phyloP scores from a whole-genome alignment of 2,329 filamentous ascomycete genomes.

The Amylocarpus encephaloides region DNA sequence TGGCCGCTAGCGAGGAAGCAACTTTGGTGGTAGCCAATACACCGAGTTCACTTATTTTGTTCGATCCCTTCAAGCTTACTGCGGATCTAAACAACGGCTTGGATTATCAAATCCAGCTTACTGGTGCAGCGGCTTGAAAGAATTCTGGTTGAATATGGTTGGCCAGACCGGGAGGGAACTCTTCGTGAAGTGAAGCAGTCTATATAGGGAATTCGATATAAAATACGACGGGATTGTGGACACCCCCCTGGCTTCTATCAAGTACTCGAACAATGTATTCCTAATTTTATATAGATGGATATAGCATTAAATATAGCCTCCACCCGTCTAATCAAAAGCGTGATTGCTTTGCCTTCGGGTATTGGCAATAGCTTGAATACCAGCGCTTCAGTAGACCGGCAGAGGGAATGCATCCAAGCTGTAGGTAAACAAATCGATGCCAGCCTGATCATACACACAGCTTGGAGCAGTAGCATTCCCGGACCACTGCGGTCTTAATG shows the following conservation, averaged over 20 bases:
- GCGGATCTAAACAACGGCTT: not conserved
- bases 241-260: no score
- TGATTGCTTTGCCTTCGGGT: no score
- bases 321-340: no score
- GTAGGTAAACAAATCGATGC: not conserved
- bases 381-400: not conserved
- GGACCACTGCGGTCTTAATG: conserved; percentile 31
- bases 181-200: no score
- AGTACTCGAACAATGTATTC: no score
- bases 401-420: not conserved
- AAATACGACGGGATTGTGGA: no score
- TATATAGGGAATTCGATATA: no score
- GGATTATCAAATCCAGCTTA: not conserved
- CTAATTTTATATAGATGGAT: no score
- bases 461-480: conserved; percentile 22
- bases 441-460: conserved; percentile 1
- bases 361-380: not conserved
- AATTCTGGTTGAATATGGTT: no score
- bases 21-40: conserved; percentile 1
- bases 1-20: not conserved
- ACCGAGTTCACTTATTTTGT: not conserved
- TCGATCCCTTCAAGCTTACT: conserved; percentile 1
- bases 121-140: not conserved
- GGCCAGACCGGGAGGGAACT: no score
- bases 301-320: no score